Base-by-base conservation (phyloP, 2,329 filamentous ascomycete genomes). In the Raffaelea albimanens region DNA sequence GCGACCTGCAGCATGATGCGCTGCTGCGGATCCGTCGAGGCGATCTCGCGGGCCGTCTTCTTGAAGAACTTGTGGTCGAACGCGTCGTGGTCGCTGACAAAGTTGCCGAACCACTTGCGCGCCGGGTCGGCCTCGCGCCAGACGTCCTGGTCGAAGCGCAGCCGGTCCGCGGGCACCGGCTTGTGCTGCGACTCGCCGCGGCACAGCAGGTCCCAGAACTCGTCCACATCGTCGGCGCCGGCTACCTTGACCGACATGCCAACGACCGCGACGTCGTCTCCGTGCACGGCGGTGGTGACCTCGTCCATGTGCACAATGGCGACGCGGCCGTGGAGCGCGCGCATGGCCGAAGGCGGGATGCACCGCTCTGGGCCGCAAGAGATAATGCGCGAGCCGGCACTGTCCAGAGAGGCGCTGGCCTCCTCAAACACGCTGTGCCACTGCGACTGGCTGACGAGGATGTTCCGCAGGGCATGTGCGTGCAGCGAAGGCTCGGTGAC, bases 41-140 rank as follows among this genome's bases (percentile, higher is more conserved):
- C 56, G n/a, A 57, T 59, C 57, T 69, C 66, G 3, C 60, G 58
- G 5, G 63, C 53, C 13, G 54, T 60, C 18, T 63, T 64, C 25
- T 61, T 60, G 58, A 72, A 71, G 57, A 71, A 71, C 2, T 56
- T 52, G 20, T 64, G 56, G 50, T 72, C 68, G 46, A 68, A 68
- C 2, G 48, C 45, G 22, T 59, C 57, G 23, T 43, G 22, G 23
- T 55, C 55, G 22, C 44, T 40, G 2, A 62, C 20, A 29, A 59
- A 56, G 46, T 59, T 59, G 20, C 51, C 59, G 3, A 21, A 38
- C 5, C 9, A 38, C 18, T 13, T 29, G 25, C 25, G 25, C 7
- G 7, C 25, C 34, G 14, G 8, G 8, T 7, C 5, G 34, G 34
- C 13, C 18, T 8, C 9, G 8, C 34, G 34, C 13, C 8, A 16